A percentile compares a stretch with the other conserved stretches of the same genome.
These are phyloP conservation scores for Funneliformis caledonium DNA, from an alignment of 371 early-diverging fungal genomes.

Conservation along the genomic window DNA sequence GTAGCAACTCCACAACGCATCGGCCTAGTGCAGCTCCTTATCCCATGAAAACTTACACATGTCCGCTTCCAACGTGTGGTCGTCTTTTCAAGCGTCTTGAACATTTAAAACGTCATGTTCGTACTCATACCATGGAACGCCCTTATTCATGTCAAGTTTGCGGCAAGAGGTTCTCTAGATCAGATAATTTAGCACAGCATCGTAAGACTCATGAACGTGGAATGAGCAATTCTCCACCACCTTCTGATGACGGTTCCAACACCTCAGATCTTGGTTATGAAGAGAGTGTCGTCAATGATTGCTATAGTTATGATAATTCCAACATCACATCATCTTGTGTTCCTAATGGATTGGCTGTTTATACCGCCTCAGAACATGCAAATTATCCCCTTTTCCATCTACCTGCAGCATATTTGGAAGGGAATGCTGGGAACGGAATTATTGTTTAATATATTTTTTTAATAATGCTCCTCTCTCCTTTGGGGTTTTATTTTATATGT, in stretches of 20 bases:
- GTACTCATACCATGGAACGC: slow-evolving; percentile 75
- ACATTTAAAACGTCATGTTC: slow-evolving; percentile 82
- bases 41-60: slow-evolving; percentile 36
- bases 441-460: slow-evolving; percentile 14
- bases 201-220: slow-evolving; percentile 50
- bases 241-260: slow-evolving; percentile 36
- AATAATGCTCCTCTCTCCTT: not conserved
- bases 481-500: not conserved
- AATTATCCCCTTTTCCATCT: slow-evolving; percentile 14
- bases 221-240: slow-evolving; percentile 36
- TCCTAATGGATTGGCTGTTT: slow-evolving; percentile 26
- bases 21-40: slow-evolving; percentile 34
- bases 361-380: slow-evolving; percentile 5
- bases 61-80: slow-evolving; percentile 49
- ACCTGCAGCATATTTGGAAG: slow-evolving; percentile 16
- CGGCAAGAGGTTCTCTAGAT: slow-evolving; percentile 54
- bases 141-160: slow-evolving; percentile 78
- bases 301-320: slow-evolving; percentile 27
- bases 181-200: slow-evolving; percentile 57
- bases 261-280: slow-evolving; percentile 37
- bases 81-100: slow-evolving; percentile 75
- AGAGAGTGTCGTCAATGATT: slow-evolving; percentile 22
- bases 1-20: not conserved
- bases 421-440: slow-evolving; percentile 28
- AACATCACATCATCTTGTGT: slow-evolving; percentile 3